phyloP scores from a whole-genome alignment of 2,329 filamentous ascomycete genomes.

The Teratosphaeria pseudoeucalypti region DNA sequence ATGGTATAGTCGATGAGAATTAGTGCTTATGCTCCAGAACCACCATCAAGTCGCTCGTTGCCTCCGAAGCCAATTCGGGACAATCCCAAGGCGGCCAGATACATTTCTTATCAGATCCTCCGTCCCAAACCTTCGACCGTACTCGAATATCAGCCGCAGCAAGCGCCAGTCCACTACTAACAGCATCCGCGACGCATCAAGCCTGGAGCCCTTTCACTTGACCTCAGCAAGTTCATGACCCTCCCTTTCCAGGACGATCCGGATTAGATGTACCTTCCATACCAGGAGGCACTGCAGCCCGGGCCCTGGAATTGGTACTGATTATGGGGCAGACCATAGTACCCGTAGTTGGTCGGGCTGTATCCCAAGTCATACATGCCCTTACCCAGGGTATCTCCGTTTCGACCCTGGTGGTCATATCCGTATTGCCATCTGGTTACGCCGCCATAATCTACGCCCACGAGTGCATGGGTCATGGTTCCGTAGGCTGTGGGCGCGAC shows the following conservation, averaged over 20 bases:
- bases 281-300: background rate
- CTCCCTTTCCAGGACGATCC: background rate
- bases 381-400: background rate
- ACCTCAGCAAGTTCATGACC: background rate
- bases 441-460: background rate
- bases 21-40: no score
- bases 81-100: no score
- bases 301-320: background rate
- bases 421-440: background rate
- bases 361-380: background rate
- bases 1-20: no score
- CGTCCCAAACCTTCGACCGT: no score
- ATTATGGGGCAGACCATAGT: background rate
- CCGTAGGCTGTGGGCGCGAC: background rate
- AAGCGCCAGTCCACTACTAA: background rate
- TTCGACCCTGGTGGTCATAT: background rate
- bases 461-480: background rate
- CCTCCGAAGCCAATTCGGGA: no score
- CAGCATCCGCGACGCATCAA: background rate
- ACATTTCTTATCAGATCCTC: no score
- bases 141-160: no score
- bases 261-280: background rate
- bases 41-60: no score
- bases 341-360: background rate
- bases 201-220: background rate